Conservation (phyloP, 441 rosid species). For the Arabidopsis lyrata region DNA sequence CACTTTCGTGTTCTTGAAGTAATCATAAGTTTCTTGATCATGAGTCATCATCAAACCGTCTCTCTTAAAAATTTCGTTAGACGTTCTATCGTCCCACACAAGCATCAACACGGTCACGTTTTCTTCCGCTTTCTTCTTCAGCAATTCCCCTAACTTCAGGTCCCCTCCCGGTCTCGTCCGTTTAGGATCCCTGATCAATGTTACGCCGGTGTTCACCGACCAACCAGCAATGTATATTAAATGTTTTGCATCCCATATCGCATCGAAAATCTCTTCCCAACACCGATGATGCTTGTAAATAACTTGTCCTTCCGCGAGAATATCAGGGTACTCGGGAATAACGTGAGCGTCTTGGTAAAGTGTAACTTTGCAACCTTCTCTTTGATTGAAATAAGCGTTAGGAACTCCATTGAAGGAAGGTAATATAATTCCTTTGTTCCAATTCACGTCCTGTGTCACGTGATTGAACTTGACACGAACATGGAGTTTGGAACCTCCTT, state of each 20-base stretch:
- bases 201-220: slow-evolving; percentile 53
- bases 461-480: slow-evolving; percentile 48
- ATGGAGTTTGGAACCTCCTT: slow-evolving; percentile 49
- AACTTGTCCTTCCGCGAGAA: slow-evolving; percentile 18
- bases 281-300: slow-evolving; percentile 51
- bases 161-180: slow-evolving; percentile 37
- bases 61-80: slow-evolving; percentile 43
- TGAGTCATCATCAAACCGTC: slow-evolving; percentile 67
- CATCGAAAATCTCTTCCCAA: slow-evolving; percentile 71
- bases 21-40: slow-evolving; percentile 54
- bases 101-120: slow-evolving; percentile 61
- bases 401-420: slow-evolving; percentile 50
- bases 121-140: slow-evolving; percentile 55
- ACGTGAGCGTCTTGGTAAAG: slow-evolving; percentile 73
- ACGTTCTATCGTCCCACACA: slow-evolving; percentile 72
- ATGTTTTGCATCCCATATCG: slow-evolving; percentile 53
- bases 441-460: slow-evolving; percentile 43
- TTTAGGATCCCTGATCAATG: slow-evolving; percentile 54
- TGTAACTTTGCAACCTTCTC: slow-evolving; percentile 59
- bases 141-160: slow-evolving; percentile 52
- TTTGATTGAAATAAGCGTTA: slow-evolving; percentile 52
- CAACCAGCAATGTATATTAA: slow-evolving; percentile 67
- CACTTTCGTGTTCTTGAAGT: slow-evolving; percentile 53
- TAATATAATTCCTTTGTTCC: slow-evolving; percentile 57
- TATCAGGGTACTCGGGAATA: slow-evolving; percentile 28